phyloP scores from a whole-genome alignment of 192 early-diverging fungal species.

The Phlyctochytrium bullatum region DNA sequence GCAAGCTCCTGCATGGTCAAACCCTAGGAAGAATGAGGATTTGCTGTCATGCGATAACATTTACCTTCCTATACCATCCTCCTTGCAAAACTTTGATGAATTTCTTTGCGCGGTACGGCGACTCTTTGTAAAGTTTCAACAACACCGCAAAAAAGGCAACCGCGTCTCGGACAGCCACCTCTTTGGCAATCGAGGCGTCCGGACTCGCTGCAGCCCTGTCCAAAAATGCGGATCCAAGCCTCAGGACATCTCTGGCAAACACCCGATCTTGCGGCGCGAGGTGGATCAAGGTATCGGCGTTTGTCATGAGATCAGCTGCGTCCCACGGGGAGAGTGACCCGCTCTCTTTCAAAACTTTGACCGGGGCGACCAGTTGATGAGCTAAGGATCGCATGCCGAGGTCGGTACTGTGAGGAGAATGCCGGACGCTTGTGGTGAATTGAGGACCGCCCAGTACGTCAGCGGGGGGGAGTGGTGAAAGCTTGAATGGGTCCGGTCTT shows the following conservation, averaged over 20 bases:
- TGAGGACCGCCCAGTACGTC: too few species aligned
- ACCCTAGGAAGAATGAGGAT: neutral
- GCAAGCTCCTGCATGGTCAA: slow-evolving; percentile 3
- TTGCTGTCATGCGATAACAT: neutral
- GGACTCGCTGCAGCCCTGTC: neutral
- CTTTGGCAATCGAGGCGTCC: neutral
- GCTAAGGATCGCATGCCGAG: slow-evolving; percentile 1
- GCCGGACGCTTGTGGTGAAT: neutral
- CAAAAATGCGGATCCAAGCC: neutral
- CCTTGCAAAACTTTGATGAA: slow-evolving; percentile 1
- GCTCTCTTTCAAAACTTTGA: neutral
- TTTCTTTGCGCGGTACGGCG: neutral
- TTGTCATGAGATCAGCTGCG: slow-evolving; percentile 2
- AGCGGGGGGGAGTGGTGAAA: too few species aligned
- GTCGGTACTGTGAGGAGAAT: slow-evolving; percentile 1
- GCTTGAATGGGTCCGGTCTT: too few species aligned
- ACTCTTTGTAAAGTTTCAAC: neutral
- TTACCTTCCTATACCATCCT: slow-evolving; percentile 4
- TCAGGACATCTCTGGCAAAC: neutral
- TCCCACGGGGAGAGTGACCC: slow-evolving; percentile 6
- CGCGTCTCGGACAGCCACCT: slow-evolving; percentile 1
- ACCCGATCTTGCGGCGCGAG: neutral
- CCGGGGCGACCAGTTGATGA: neutral
- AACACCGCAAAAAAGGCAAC: slow-evolving; percentile 3
- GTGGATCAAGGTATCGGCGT: slow-evolving; percentile 4